Evolutionary conservation across 1,284 basidiomycete species (phyloP).

Genomic region (Neolentinus lepideus): DNA sequence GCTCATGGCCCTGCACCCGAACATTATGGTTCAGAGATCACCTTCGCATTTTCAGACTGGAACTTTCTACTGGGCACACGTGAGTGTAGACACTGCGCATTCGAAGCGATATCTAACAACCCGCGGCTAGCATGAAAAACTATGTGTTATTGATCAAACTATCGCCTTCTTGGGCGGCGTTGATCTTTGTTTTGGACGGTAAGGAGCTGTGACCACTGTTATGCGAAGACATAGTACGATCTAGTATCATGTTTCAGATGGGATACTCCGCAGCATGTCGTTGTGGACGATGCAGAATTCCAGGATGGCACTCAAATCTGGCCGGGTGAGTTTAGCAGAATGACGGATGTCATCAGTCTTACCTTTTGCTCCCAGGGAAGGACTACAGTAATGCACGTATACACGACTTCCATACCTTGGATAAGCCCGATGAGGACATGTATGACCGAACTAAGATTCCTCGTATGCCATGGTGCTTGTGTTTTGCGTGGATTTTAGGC

Average conservation of each 20-base stretch:
- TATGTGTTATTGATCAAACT: conserved; percentile 96
- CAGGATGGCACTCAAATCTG: conserved; percentile 65
- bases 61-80: conserved; percentile 98
- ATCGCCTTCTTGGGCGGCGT: conserved; percentile 98
- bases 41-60: conserved; percentile 97
- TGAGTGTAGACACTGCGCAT: conserved; percentile 31
- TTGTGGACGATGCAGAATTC: conserved; percentile 79
- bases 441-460: conserved; percentile 87
- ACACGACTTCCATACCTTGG: conserved; percentile 81
- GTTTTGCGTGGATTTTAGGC: background rate
- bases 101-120: too few species aligned
- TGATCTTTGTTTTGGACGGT: conserved; percentile 88
- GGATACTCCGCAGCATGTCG: conserved; percentile 93
- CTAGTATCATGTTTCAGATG: conserved; percentile 48
- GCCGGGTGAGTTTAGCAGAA: conserved; percentile 49
- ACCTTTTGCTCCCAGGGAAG: conserved; percentile 50
- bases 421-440: conserved; percentile 92
- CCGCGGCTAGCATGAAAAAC: conserved; percentile 82
- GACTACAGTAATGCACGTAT: conserved; percentile 92
- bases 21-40: conserved; percentile 95
- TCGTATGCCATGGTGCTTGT: conserved; percentile 88
- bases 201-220: conserved; percentile 4
- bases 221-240: background rate
- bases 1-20: conserved; percentile 82
- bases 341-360: background rate